These are phyloP conservation scores for Coccinonectria pachysandricola DNA, from an alignment of 2,329 filamentous ascomycete species.

Conservation along the genomic window DNA sequence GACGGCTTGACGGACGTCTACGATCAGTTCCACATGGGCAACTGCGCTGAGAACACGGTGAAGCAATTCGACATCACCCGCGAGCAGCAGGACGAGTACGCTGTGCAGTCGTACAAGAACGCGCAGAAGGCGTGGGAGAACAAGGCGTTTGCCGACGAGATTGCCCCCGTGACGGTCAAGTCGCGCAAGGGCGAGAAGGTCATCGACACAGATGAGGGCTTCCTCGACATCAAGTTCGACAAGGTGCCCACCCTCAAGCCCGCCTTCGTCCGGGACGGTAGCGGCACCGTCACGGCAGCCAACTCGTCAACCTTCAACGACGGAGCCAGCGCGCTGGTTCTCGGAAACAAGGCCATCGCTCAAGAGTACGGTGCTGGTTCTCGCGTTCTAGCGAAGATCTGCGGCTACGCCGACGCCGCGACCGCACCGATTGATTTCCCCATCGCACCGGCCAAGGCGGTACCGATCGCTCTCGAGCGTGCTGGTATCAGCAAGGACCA, in stretches of 20 bases:
- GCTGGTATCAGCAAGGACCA: slow-evolving; percentile 87
- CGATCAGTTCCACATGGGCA: slow-evolving; percentile 95
- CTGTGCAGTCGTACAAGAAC: slow-evolving; percentile 79
- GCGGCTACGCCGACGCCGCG: slow-evolving; percentile 79
- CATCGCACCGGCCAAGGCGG: slow-evolving; percentile 81
- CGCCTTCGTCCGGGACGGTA: slow-evolving; percentile 77
- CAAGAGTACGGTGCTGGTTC: slow-evolving; percentile 68
- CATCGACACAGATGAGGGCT: slow-evolving; percentile 79
- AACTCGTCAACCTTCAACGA: slow-evolving; percentile 94
- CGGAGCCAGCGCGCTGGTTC: slow-evolving; percentile 79
- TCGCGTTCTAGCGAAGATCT: slow-evolving; percentile 77
- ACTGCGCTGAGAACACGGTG: slow-evolving; percentile 88
- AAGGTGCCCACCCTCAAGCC: slow-evolving; percentile 83
- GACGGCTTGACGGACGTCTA: slow-evolving; percentile 96
- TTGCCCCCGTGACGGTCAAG: slow-evolving; percentile 78
- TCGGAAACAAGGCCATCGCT: slow-evolving; percentile 72
- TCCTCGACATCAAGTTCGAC: slow-evolving; percentile 74
- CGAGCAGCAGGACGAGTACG: slow-evolving; percentile 83
- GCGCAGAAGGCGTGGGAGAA: slow-evolving; percentile 83
- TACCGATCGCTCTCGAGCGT: slow-evolving; percentile 77
- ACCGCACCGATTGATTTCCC: slow-evolving; percentile 91
- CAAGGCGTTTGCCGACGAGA: slow-evolving; percentile 77
- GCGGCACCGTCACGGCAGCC: slow-evolving; percentile 84
- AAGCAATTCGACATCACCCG: slow-evolving; percentile 75
- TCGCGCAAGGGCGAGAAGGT: slow-evolving; percentile 73